Percentiles rank a stretch among this genome's conserved stretches.
Conservation (phyloP, 2,329 filamentous ascomycete species). For the Talaromyces sp. region DNA sequence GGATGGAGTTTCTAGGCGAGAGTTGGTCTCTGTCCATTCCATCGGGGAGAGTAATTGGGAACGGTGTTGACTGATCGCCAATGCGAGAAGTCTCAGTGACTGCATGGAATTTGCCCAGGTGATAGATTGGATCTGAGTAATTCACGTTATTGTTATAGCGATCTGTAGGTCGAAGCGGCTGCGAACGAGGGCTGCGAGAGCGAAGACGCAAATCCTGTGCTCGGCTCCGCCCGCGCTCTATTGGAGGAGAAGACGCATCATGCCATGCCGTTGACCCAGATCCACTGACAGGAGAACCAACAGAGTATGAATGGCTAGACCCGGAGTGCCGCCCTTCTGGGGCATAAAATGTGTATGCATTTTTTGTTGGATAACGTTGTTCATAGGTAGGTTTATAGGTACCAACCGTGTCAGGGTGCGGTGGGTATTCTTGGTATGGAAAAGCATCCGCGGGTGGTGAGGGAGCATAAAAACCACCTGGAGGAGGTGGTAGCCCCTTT, state of each 20-base stretch:
- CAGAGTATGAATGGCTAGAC: conserved; percentile 1
- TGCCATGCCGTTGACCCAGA: conserved; percentile 8
- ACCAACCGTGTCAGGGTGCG: background rate
- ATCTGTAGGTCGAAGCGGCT: conserved; percentile 20
- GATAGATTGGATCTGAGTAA: conserved; percentile 19
- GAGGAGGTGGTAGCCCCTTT: conserved; percentile 6
- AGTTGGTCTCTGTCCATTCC: conserved; percentile 12
- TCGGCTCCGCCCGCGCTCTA: conserved; percentile 18
- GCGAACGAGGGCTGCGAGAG: conserved; percentile 29
- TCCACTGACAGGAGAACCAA: background rate
- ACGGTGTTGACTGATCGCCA: conserved; percentile 32
- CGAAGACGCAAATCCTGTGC: conserved; percentile 29
- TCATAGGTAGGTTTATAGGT: background rate
- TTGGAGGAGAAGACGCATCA: conserved; percentile 6
- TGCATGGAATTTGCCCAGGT: conserved; percentile 28
- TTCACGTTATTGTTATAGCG: conserved; percentile 17
- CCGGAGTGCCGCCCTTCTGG: background rate
- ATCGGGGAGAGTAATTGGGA: conserved; percentile 28
- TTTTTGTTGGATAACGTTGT: background rate
- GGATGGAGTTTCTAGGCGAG: conserved; percentile 8
- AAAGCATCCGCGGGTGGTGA: conserved; percentile 10
- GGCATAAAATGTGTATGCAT: background rate
- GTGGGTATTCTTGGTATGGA: background rate
- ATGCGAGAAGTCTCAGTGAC: conserved; percentile 25
- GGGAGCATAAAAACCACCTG: conserved; percentile 17